Evolutionary conservation across 2,329 filamentous ascomycete genomes (phyloP).

Genomic region (Hypocreales sp.): DNA sequence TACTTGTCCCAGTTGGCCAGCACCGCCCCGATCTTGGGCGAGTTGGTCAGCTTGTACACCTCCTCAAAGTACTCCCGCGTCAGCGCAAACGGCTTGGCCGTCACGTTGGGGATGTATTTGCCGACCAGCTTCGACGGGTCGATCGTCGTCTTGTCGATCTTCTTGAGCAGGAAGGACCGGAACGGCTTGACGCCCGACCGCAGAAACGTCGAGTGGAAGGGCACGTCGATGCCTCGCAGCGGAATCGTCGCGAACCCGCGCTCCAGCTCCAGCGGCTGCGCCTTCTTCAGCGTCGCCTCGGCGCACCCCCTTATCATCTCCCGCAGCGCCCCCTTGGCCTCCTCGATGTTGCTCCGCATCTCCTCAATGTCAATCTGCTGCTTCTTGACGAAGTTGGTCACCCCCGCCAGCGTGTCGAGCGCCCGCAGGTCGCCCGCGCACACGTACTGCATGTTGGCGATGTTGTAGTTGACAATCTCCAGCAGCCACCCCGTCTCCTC

Average conservation of each 20-base stretch:
- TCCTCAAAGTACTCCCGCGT: slow-evolving; percentile 99
- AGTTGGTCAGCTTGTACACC: slow-evolving; percentile 87
- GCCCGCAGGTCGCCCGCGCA: slow-evolving; percentile 56
- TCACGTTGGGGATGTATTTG: slow-evolving; percentile 99
- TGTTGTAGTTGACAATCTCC: slow-evolving; percentile 97
- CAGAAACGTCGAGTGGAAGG: slow-evolving; percentile 97
- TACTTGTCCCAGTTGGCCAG: slow-evolving; percentile 80
- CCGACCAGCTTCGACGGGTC: slow-evolving; percentile 92
- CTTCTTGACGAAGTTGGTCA: slow-evolving; percentile 89
- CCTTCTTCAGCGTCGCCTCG: slow-evolving; percentile 77
- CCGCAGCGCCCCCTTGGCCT: slow-evolving; percentile 77
- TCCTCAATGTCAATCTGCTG: slow-evolving; percentile 96
- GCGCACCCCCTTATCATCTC: slow-evolving; percentile 85
- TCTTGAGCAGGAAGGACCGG: slow-evolving; percentile 96
- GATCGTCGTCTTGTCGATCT: slow-evolving; percentile 98
- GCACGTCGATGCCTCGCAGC: slow-evolving; percentile 92
- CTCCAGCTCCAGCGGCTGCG: slow-evolving; percentile 74
- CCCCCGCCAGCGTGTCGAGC: slow-evolving; percentile 58
- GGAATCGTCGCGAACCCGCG: slow-evolving; percentile 95
- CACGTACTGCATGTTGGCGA: slow-evolving; percentile 62
- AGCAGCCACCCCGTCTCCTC: slow-evolving; percentile 91
- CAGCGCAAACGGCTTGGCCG: slow-evolving; percentile 84
- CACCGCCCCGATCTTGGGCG: slow-evolving; percentile 59
- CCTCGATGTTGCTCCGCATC: slow-evolving; percentile 78
- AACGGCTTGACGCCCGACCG: slow-evolving; percentile 98